These are phyloP conservation scores for Candida easanensis DNA, from an alignment of 805 yeast species.

Conservation along the genomic window DNA sequence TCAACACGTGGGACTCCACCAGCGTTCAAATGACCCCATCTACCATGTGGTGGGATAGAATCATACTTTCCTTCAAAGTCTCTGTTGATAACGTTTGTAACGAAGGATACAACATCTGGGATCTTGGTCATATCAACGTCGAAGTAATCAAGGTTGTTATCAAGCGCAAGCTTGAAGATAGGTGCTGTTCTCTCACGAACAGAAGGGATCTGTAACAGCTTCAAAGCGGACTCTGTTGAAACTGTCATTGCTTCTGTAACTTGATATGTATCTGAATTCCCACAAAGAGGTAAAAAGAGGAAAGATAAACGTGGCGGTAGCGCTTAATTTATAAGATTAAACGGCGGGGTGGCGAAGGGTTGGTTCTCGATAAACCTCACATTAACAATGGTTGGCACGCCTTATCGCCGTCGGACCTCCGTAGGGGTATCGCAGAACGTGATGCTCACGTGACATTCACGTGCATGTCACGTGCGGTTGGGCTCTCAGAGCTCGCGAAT, in stretches of 20 bases:
- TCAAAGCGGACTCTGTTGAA: conserved; percentile 17
- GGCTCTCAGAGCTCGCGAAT: no score
- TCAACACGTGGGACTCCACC: conserved; percentile 45
- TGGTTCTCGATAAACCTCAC: not conserved
- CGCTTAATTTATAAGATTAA: no score
- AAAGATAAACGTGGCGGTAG: no score
- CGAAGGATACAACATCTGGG: conserved; percentile 42
- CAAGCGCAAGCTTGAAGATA: conserved; percentile 39
- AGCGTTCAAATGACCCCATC: conserved; percentile 64
- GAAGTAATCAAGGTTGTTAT: conserved; percentile 39
- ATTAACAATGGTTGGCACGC: not conserved
- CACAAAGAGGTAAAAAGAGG: not conserved
- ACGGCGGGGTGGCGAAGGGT: no score
- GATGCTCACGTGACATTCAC: no score
- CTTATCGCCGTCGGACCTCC: conserved; percentile 15
- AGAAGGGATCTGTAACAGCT: conserved; percentile 48
- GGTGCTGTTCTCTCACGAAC: conserved; percentile 51
- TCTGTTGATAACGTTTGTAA: conserved; percentile 37
- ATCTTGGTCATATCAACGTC: conserved; percentile 43
- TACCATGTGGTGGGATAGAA: conserved; percentile 61
- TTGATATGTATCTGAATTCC: not conserved
- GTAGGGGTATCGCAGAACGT: no score
- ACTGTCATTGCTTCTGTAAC: not conserved
- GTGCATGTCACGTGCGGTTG: no score
- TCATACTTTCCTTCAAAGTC: conserved; percentile 43